Evolutionary conservation across 768 basidiomycete species (phyloP).

Genomic region (Sistotremastrum niveocremeum): DNA sequence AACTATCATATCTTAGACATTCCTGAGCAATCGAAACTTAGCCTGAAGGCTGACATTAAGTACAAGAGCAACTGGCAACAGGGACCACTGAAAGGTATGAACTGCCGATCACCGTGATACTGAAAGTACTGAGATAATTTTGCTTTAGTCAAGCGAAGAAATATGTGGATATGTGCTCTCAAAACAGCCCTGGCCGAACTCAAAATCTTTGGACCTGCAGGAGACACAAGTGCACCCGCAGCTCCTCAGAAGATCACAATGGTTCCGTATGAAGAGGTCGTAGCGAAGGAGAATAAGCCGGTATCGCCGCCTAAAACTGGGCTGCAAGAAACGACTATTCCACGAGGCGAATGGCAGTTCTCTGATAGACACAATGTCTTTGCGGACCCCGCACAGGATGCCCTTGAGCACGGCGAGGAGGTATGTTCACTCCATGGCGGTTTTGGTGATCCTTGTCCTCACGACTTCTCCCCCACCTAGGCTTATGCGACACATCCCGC

Average conservation of each 20-base stretch:
- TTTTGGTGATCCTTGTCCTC: too few relatives aligned
- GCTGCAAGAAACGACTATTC: too few relatives aligned
- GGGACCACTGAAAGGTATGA: conserved; percentile 49
- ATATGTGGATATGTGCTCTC: conserved; percentile 87
- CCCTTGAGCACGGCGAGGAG: too few relatives aligned
- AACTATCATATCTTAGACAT: conserved; percentile 36
- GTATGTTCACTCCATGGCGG: too few relatives aligned
- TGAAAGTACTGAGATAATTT: conserved; percentile 5
- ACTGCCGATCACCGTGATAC: background rate
- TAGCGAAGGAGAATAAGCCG: conserved; percentile 22
- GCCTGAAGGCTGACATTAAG: conserved; percentile 67
- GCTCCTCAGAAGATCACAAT: conserved; percentile 47
- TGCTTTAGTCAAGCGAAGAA: conserved; percentile 53
- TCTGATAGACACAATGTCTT: too few relatives aligned
- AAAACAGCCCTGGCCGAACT: conserved; percentile 58
- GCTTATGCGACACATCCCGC: too few relatives aligned
- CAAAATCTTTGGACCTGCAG: conserved; percentile 54
- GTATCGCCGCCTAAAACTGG: too few relatives aligned
- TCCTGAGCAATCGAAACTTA: conserved; percentile 68
- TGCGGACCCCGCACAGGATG: too few relatives aligned
- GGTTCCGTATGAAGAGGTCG: conserved; percentile 57
- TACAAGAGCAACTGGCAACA: conserved; percentile 85
- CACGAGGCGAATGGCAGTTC: too few relatives aligned
- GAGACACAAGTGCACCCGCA: conserved; percentile 42
- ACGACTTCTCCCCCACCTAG: too few relatives aligned